Base-by-base conservation (phyloP, 495 filamentous ascomycete genomes). In the Lichenothelia convexa region DNA sequence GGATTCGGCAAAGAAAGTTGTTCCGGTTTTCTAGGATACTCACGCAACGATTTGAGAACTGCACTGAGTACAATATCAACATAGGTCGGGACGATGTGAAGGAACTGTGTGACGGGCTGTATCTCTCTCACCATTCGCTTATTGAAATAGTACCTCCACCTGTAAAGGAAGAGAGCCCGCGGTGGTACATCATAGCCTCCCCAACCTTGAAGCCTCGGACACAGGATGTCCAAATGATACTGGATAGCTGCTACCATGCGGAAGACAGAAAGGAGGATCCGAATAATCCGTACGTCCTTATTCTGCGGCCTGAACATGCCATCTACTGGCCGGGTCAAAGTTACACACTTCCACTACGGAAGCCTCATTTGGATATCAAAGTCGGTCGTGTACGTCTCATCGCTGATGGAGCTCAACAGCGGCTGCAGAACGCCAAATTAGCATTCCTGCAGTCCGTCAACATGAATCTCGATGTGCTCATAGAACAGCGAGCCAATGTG, bases 1-100 rank as follows among this genome's bases (percentile, higher is more conserved):
- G 89, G 31, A 86, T 94, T 37, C 73, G 89, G 17, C 91, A 97
- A 53, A 67, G 91, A 45, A 95, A 81, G 49, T 60, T 83, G 13
- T 81, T 81, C 40, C 74, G 78, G 30, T 93, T 93, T 53, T 84
- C 81, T 5, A 68, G 82, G 44, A 78, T 92, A 48, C 62, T 97
- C 24, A 82, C 79, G 41, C 78, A 93, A 45, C 68, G 87, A 23
- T 97, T 95, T 44, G 89, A 97, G 52, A 95, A 95, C 51, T 78
- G 83, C 8, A 89, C 81, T 9, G 89, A 97, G 50, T 93, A 89
- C 55, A 92, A 80, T 47, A 72, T 87, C 47, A 68, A 75, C 35
- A 62, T 87, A 33, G 60, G 68, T 7, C 61, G 62, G 8, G 69
- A 78, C 19, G 67, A 69, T 36, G 61, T 87, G 17, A 67, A 71